Percentiles rank a stretch among this genome's conserved stretches.
Conservation (phyloP, 2,329 filamentous ascomycete species). For the Aspergillus sp. region DNA sequence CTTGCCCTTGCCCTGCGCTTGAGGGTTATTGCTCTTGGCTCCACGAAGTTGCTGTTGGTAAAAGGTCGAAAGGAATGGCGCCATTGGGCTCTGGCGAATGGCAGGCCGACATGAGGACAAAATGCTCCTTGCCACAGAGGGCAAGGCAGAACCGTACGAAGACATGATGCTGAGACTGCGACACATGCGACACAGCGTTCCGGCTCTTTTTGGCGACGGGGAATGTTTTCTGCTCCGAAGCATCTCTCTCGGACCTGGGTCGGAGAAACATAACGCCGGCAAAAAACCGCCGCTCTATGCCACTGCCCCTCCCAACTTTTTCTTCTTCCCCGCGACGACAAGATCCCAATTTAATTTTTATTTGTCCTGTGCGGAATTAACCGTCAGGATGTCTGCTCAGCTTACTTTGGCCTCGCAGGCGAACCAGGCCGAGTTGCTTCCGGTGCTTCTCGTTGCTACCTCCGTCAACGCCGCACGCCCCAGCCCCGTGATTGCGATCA, state of each 20-base stretch:
- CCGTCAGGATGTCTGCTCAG: conserved; percentile 11
- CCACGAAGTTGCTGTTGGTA: conserved; percentile 30
- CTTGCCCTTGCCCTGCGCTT: conserved; percentile 37
- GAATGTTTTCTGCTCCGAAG: conserved; percentile 28
- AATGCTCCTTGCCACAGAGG: conserved; percentile 27
- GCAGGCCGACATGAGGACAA: conserved; percentile 27
- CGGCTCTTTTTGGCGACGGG: background rate
- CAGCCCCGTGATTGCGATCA: conserved; percentile 29
- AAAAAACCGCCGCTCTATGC: conserved; percentile 12
- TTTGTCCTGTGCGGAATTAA: conserved; percentile 2
- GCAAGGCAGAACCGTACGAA: conserved; percentile 27
- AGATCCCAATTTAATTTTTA: conserved; percentile 2
- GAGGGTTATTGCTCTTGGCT: conserved; percentile 25
- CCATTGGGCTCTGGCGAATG: conserved; percentile 24
- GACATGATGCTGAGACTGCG: conserved; percentile 23
- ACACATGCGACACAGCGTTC: background rate
- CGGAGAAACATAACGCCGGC: conserved; percentile 29
- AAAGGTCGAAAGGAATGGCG: conserved; percentile 23
- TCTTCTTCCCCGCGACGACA: background rate
- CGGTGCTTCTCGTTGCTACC: conserved; percentile 34
- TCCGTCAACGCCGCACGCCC: conserved; percentile 34
- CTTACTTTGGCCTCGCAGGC: conserved; percentile 35
- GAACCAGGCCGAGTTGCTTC: conserved; percentile 36
- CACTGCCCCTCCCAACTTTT: conserved; percentile 19
- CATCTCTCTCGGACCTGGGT: conserved; percentile 14